Percentiles rank a stretch among this genome's conserved stretches.
Conservation (phyloP, 163 green algal genomes). For the Chlamydomonas reinhardtii region DNA sequence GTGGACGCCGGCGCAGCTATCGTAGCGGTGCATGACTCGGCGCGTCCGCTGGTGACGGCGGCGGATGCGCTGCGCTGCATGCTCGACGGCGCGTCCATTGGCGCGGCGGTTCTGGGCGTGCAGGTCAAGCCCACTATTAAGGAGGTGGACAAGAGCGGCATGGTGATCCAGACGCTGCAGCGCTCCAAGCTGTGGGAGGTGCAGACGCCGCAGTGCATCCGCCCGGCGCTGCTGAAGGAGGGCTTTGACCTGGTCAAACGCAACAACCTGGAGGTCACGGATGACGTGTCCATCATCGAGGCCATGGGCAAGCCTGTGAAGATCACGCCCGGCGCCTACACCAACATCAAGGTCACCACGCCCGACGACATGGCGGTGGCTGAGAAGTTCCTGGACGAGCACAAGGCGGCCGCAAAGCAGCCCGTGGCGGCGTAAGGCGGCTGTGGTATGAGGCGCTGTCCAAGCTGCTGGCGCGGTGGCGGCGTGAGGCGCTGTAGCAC, state of each 20-base stretch:
- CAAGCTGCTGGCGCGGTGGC: too few species aligned
- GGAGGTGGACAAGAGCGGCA: constrained; percentile 82
- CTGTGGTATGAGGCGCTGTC: too few species aligned
- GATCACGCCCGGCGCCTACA: constrained; percentile 94
- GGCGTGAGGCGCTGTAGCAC: too few species aligned
- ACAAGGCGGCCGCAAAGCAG: constrained; percentile 13
- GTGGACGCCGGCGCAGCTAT: constrained; percentile 69
- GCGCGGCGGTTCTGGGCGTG: constrained; percentile 96
- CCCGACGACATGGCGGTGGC: constrained; percentile 95
- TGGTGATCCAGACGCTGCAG: constrained; percentile 92
- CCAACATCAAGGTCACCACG: constrained; percentile 99
- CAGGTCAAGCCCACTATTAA: constrained; percentile 99
- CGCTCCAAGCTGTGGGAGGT: constrained; percentile 96
- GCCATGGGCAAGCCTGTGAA: constrained; percentile 91
- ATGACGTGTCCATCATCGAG: constrained; percentile 99
- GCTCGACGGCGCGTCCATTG: constrained; percentile 72
- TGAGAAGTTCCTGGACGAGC: constrained; percentile 87
- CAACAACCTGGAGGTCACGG: constrained; percentile 92
- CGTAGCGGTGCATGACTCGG: constrained; percentile 96
- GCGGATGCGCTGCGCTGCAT: constrained; percentile 81
- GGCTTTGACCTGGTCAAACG: constrained; percentile 90
- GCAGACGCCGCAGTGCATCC: constrained; percentile 98
- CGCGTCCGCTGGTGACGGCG: constrained; percentile 87
- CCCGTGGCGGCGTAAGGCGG: background rate
- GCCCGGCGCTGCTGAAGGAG: constrained; percentile 82